phyloP scores from a whole-genome alignment of 495 filamentous ascomycete genomes.

The Penicillium psychrofluorescens region DNA sequence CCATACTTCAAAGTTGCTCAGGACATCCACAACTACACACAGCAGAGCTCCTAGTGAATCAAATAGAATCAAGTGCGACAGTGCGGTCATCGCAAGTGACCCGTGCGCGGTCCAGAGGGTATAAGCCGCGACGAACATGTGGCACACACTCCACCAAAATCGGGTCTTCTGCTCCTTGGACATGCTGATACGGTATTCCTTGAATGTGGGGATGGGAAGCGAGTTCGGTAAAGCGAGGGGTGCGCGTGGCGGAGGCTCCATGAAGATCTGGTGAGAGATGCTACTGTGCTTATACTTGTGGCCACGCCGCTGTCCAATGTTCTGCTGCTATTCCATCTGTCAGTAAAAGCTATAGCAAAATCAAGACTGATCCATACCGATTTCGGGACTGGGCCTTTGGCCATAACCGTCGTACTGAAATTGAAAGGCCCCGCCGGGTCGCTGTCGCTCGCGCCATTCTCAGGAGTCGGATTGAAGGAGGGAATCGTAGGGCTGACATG shows the following conservation, averaged over 20 bases:
- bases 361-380: conserved; percentile 49
- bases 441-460: conserved; percentile 35
- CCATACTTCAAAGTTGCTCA: conserved; percentile 97
- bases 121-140: conserved; percentile 71
- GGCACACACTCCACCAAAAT: conserved; percentile 83
- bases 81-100: conserved; percentile 84
- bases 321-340: conserved; percentile 29
- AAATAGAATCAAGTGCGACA: conserved; percentile 90
- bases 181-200: conserved; percentile 79
- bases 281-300: conserved; percentile 98
- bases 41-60: conserved; percentile 87
- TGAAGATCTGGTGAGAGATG: conserved; percentile 94
- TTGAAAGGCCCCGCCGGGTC: conserved; percentile 67
- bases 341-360: not conserved
- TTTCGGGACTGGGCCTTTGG: conserved; percentile 67
- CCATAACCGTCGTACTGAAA: conserved; percentile 78
- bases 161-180: conserved; percentile 77
- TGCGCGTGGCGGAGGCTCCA: conserved; percentile 82
- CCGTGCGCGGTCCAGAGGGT: conserved; percentile 79
- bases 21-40: conserved; percentile 88
- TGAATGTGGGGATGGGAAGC: conserved; percentile 84
- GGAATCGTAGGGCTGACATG: conserved; percentile 33
- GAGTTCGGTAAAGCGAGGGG: conserved; percentile 89
- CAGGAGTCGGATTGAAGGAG: conserved; percentile 35
- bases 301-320: conserved; percentile 83